Base-by-base conservation (phyloP, 106 monocot genomes). In the Iris macrosiphon region DNA sequence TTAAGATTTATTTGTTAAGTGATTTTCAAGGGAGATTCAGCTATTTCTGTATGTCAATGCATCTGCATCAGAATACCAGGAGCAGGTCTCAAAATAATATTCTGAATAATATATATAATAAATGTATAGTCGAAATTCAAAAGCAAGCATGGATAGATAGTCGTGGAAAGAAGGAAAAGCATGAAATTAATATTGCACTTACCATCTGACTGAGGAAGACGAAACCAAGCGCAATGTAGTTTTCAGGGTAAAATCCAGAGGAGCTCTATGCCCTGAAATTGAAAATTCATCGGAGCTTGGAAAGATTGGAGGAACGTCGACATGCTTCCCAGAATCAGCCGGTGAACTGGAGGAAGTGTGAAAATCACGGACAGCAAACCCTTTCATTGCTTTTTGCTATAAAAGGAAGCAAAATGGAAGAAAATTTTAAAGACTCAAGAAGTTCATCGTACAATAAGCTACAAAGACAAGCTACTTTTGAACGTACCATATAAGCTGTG, bases 241-340 rank as follows among this genome's bases (percentile, higher is more conserved):
- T 64, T 95, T 95, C 49, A 95, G 57, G 25, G 89, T 85, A 17
- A 95, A 77, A 79, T 95, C 95, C 45, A 89, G 54, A 55, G 95
- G 95, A 54, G 34, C 32, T 39, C 46, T 82, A 52, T 52, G 46
- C 20, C 89, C 89, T 52, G 67, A 59, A 44, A 95, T 72, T n/a
- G 40, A 35, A 71, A 85, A 68, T 65, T 85, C 75, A 46, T 73
- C 51, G 40, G 14, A 60, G 18, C 61, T 55, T 41, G 57, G 35
- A 49, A 56, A 52, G 5, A 37, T 48, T 27, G 72, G 55, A 35
- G 59, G 43, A 51, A 49, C 40, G 52, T 65, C 66, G 63, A 35
- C 31, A 54, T 50, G 39, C 35, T 61, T 71, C 52, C 38, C 46
- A 63, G 54, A 59, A 55, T 57, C 70, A 56, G 25, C 48, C 20